Evolutionary conservation across 306 rosid species (phyloP).

Genomic region (Herpetospermum pedunculosum): DNA sequence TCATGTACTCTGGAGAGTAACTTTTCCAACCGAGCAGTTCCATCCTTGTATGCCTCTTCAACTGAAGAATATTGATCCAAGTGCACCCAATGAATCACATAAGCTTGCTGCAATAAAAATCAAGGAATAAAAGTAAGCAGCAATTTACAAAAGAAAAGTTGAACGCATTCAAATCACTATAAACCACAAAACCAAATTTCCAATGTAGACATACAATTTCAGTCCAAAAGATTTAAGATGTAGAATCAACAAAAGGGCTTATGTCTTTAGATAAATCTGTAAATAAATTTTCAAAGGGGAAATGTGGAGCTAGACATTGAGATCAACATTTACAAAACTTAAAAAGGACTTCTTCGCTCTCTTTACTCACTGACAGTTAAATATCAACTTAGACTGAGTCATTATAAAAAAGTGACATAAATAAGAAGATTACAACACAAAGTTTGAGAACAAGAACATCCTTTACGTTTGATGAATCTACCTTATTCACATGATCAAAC

Average conservation of each 20-base stretch:
- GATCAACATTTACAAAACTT: background rate
- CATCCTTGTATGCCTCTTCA: constrained; percentile 61
- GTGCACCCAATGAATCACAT: constrained; percentile 80
- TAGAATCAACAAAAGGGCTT: no score
- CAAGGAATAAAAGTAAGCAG: background rate
- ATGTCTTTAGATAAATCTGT: no score
- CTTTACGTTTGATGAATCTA: constrained; percentile 13
- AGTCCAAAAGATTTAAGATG: no score
- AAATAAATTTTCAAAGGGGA: no score
- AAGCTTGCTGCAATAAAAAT: constrained; percentile 56
- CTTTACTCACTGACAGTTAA: background rate
- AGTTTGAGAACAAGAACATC: background rate
- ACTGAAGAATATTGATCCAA: constrained; percentile 63
- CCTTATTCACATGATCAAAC: constrained; percentile 95
- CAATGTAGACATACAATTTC: background rate
- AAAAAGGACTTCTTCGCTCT: background rate
- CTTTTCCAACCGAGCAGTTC: constrained; percentile 39
- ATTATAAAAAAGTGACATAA: background rate
- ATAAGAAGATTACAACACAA: background rate
- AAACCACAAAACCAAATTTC: background rate
- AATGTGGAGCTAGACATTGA: background rate
- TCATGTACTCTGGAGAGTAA: constrained; percentile 74
- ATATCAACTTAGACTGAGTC: background rate
- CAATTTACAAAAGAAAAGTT: background rate
- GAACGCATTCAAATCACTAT: background rate